Evolutionary conservation across 495 filamentous ascomycete species (phyloP), one percentile per base, ranked within the genome.

Genomic region (Tetracladium marchalianum): DNA sequence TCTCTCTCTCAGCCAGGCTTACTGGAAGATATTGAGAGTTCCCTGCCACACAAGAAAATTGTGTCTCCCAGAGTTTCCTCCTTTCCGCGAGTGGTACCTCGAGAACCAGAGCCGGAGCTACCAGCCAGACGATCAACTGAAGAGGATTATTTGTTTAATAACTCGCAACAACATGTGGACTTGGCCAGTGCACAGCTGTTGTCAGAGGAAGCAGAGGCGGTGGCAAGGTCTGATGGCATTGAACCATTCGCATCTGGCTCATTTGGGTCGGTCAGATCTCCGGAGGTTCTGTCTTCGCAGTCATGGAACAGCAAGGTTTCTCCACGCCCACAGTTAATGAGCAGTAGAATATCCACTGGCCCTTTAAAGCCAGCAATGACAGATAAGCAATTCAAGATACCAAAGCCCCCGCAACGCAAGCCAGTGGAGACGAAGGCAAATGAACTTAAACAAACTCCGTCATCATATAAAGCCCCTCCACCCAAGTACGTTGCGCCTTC

Each of bases 1-100:
- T 50, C 49, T 11, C 31, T 58, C 5, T 52, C 55, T 11, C 51
- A 58, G 33, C 38, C 49, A 9, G 55, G 53, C 31, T 33, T 58
- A 12, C 37, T 55, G 12, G 52, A 55, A 24, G 46, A 37, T 35
- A 41, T 55, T 11, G 44, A 48, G 9, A 58, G 52, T 17, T 45
- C 55, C n/a, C 35, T 34, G 24, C 43, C 15, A 13, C 35, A 11
- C 33, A 15, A 11, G 7, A 27, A 27, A 3, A 27, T 7, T 3
- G 22, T 4, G n/a, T 3, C 35, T 27, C 3, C 37, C 18, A 34
- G 17, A 37, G 18, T 31, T 31, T 24, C 12, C 17, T 17, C 17
- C 22, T 27, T 7, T 27, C 3, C 22, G 22, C 22, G 22, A 27
- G 22, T 3, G 22, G 22, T 7, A 27, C 22, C 22, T 27, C 22